Base-by-base conservation (phyloP, 345 rosid species). In the Moringa oleifera region DNA sequence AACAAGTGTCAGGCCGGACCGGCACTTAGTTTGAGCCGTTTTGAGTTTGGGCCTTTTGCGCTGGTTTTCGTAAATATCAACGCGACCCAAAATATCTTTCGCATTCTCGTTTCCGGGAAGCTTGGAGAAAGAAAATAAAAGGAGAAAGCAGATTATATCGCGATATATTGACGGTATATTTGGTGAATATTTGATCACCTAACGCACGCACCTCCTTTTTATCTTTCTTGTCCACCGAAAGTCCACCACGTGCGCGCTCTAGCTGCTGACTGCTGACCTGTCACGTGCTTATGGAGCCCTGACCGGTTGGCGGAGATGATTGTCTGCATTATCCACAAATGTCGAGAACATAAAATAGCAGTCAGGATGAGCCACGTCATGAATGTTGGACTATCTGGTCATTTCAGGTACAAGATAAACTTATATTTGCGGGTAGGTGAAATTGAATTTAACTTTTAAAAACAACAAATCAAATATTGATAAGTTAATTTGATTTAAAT, bases 151-250 rank as follows among this genome's bases (percentile, higher is more conserved):
- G 2, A 20, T 33, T 7, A 9, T 65, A 55, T 60, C 52, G 17
- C 58, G 71, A 57, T 47, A 21, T 51, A 0, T 65, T 60, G 51
- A 16, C 62, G 71, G 52, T 47, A 21, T 51, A 0, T 65, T 66
- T 66, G 75, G 71, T 66, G 17, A 37, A 49, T 13, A 1, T 23
- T 7, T 9, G 71, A 52, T 57, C 53, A 71, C 71, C 64, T 22
- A 66, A 15, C 50, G 8, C 23, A 12, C 24, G 25, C 24, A 7
- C 24, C 19, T 0, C 45, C 33, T 41, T 15, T 41, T 11, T 41
- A 41, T 41, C 13, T 41, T 46, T 12, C 66, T 65, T 61, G 51
- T 53, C 69, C 31, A 53, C 23, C 41, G 21, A 28, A 22, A 2
- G 18, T 16, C 18, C 7, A n/a, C 59, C 65, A 58, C 73, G 68